Conservation (phyloP, 2,329 filamentous ascomycete genomes). For the Aplosporella prunicola region DNA sequence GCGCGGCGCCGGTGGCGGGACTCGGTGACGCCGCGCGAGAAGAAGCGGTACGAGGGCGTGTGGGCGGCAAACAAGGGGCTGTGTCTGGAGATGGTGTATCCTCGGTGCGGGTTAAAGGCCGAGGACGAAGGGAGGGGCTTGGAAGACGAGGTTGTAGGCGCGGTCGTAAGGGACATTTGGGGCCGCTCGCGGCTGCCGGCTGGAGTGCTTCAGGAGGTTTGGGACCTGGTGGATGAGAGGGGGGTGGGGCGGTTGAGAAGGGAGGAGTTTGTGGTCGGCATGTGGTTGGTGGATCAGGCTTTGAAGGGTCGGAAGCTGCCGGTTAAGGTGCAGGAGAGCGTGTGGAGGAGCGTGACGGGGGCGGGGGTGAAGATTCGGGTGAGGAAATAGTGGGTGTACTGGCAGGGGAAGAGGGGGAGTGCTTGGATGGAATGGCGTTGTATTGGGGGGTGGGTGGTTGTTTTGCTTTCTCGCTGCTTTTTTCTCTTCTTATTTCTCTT, state of each 20-base stretch:
- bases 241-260: constrained; percentile 48
- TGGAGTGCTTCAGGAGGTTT: constrained; percentile 65
- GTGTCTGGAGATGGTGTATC: constrained; percentile 17
- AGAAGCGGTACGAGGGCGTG: constrained; percentile 74
- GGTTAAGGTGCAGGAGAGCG: constrained; percentile 57
- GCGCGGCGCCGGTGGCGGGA: constrained; percentile 69
- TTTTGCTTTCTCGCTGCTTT: too few relatives aligned
- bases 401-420: too few relatives aligned
- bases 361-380: constrained; percentile 33
- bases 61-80: constrained; percentile 73
- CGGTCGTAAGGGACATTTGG: constrained; percentile 71
- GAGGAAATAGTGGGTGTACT: constrained; percentile 4
- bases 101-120: neutral
- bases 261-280: constrained; percentile 70
- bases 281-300: constrained; percentile 75
- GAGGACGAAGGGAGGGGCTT: too few relatives aligned
- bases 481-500: too few relatives aligned
- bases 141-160: constrained; percentile 47
- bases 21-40: constrained; percentile 58
- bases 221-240: constrained; percentile 60
- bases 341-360: constrained; percentile 59
- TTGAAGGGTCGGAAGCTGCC: constrained; percentile 73
- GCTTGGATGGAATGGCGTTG: too few relatives aligned
- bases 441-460: too few relatives aligned
- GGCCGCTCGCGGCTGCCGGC: constrained; percentile 55